Base-by-base conservation (phyloP, 202 grass and related monocot genomes). In the Sporobolus alterniflorus region DNA sequence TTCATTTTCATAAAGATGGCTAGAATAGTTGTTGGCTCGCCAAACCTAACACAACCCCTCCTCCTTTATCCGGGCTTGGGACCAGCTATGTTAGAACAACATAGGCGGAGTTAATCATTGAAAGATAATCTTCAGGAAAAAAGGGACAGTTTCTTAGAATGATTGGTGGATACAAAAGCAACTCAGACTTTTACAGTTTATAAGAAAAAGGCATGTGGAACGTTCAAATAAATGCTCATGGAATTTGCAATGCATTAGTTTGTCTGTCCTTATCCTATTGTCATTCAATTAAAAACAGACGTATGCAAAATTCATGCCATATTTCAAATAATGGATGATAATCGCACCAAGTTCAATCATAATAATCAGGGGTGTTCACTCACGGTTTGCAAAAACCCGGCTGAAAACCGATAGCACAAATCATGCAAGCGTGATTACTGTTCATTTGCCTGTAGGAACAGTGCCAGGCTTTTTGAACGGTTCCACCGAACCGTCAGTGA, bases 121-220 rank as follows among this genome's bases (percentile, higher is more conserved):
- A 1, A 32, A 50, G 30, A n/a, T n/a, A n/a, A 33, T 25, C n/a
- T 59, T 59, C 55, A 59, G 11, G 48, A 50, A 5, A 28, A 69
- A 44, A 31, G 3, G 70, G n/a, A 32, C 4, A 18, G 22, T 21
- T 46, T 26, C 5, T 33, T 32, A 7, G 36, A 21, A 50, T 48
- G 68, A 8, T 49, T 49, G 43, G 10, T 14, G 21, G 22, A 17
- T 70, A 47, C 21, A 70, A 16, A 34, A 17, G 20, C 15, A 28
- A 44, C 17, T 48, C 18, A 36, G 48, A 55, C 20, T 85, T 75
- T 48, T 25, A 36, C 63, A 55, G 29, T 85, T 75, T 10, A 26
- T 76, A 31, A 60, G 11, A 29, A 60, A n/a, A 65, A 64, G 21
- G 26, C 41, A 10, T 15, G 11, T 16, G 34, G 12, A 21, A 57